Evolutionary conservation across 176 grass and related monocot genomes (phyloP).

Genomic region (Otatea glauca): DNA sequence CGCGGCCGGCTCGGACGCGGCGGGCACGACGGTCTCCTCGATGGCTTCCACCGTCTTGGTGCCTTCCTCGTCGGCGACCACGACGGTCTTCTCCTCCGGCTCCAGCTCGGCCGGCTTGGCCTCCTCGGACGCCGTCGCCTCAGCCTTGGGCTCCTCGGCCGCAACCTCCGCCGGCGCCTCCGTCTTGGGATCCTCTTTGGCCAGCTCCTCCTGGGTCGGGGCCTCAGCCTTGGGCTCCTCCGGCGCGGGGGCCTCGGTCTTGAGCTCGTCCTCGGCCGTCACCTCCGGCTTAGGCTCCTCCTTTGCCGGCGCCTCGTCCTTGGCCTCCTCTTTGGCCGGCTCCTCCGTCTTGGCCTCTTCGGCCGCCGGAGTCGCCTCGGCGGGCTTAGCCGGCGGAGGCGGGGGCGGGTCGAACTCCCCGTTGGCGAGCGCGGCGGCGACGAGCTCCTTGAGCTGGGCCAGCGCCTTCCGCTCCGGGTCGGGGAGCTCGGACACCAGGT

Average conservation of each 20-base stretch:
- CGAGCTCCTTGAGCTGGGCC: constrained; percentile 65
- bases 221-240: constrained; percentile 13
- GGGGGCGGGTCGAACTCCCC: constrained; percentile 55
- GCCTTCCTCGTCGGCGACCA: constrained; percentile 24
- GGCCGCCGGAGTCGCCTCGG: background rate
- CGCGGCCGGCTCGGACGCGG: background rate
- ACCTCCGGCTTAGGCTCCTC: constrained; percentile 21
- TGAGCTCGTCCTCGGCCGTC: constrained; percentile 4
- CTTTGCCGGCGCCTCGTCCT: background rate
- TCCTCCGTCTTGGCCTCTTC: constrained; percentile 35
- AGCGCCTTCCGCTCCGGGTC: constrained; percentile 65
- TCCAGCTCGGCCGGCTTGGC: constrained; percentile 36
- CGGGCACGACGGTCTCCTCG: constrained; percentile 37
- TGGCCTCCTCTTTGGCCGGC: constrained; percentile 9
- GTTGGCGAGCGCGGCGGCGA: constrained; percentile 59
- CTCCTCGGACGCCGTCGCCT: constrained; percentile 37
- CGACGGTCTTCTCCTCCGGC: constrained; percentile 19
- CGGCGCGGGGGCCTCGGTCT: background rate
- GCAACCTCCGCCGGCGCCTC: background rate
- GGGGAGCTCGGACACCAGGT: constrained; percentile 54
- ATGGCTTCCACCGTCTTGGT: constrained; percentile 43
- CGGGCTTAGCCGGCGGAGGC: background rate
- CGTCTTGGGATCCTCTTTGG: constrained; percentile 31
- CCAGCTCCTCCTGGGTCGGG: background rate
- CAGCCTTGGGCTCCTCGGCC: constrained; percentile 41